Percentiles rank a stretch among this genome's conserved stretches.
phyloP scores from a whole-genome alignment of 345 rosid species.

The Syzygium aqueum region DNA sequence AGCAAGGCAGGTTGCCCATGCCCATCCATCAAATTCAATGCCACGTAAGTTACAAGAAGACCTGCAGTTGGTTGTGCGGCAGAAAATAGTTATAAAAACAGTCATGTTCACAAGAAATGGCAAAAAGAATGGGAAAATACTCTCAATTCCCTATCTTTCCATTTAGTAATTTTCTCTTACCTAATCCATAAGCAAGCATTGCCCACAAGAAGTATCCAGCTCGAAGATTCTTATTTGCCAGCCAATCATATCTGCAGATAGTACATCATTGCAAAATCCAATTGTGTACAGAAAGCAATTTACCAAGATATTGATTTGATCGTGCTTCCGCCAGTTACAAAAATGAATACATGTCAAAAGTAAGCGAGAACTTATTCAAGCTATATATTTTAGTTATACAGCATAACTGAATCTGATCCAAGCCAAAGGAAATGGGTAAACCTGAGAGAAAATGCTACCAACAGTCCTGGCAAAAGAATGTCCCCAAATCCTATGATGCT shows the following conservation, averaged over 20 bases:
- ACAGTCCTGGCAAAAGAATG: conserved; percentile 91
- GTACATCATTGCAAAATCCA: neutral
- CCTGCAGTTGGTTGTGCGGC: conserved; percentile 26
- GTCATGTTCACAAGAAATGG: neutral
- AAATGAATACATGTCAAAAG: neutral
- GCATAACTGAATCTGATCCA: neutral
- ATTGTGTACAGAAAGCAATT: neutral
- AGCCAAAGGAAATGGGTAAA: conserved; percentile 10
- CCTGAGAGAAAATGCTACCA: conserved; percentile 93
- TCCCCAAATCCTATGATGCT: conserved; percentile 98
- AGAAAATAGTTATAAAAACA: neutral
- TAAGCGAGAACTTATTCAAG: neutral
- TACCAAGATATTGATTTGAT: neutral
- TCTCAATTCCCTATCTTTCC: neutral
- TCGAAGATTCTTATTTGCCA: conserved; percentile 74
- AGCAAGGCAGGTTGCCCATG: conserved; percentile 95
- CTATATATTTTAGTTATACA: neutral
- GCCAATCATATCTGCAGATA: conserved; percentile 73
- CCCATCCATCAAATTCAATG: conserved; percentile 92
- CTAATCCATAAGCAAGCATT: conserved; percentile 87
- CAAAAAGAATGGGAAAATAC: neutral
- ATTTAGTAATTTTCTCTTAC: conserved; percentile 19
- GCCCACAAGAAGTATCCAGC: conserved; percentile 97
- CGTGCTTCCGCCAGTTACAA: neutral
- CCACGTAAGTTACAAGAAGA: conserved; percentile 89